Evolutionary conservation across 495 filamentous ascomycete genomes (phyloP).

Genomic region (Parathielavia hyrcaniae): DNA sequence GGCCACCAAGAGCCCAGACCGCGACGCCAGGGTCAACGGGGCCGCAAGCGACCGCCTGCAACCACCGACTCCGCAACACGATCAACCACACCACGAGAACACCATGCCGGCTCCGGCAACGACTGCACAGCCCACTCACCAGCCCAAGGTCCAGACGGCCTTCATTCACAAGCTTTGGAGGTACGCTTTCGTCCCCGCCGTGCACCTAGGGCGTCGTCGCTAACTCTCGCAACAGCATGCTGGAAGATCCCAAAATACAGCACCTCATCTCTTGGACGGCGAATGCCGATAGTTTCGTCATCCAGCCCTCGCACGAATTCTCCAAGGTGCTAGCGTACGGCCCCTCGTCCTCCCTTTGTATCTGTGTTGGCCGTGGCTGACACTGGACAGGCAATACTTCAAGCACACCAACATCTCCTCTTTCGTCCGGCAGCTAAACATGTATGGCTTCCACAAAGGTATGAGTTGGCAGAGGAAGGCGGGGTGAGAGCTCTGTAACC

Average conservation of each 20-base stretch:
- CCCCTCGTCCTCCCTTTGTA: background rate
- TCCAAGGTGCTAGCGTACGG: slow-evolving; percentile 91
- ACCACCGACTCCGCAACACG: slow-evolving; percentile 25
- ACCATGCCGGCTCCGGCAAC: slow-evolving; percentile 45
- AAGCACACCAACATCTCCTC: slow-evolving; percentile 99
- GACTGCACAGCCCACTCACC: slow-evolving; percentile 83
- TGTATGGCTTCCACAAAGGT: slow-evolving; percentile 99
- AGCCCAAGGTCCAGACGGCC: slow-evolving; percentile 97
- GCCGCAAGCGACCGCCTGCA: slow-evolving; percentile 27
- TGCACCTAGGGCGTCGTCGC: slow-evolving; percentile 20
- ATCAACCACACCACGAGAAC: slow-evolving; percentile 29
- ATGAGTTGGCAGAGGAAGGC: slow-evolving; percentile 24
- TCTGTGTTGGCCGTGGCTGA: slow-evolving; percentile 6
- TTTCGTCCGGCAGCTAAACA: slow-evolving; percentile 95
- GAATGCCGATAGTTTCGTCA: slow-evolving; percentile 93
- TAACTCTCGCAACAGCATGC: slow-evolving; percentile 65
- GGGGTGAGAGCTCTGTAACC: background rate
- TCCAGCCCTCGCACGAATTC: slow-evolving; percentile 95
- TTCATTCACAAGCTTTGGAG: slow-evolving; percentile 99
- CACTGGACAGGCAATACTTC: slow-evolving; percentile 70
- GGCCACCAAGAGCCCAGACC: slow-evolving; percentile 43
- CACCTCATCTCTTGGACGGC: slow-evolving; percentile 94
- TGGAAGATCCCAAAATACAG: slow-evolving; percentile 87
- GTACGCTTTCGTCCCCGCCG: slow-evolving; percentile 46
- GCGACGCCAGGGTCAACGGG: slow-evolving; percentile 37